Evolutionary conservation across 2,329 filamentous ascomycete genomes (phyloP).

Genomic region (Pestalotiopsis sp.): DNA sequence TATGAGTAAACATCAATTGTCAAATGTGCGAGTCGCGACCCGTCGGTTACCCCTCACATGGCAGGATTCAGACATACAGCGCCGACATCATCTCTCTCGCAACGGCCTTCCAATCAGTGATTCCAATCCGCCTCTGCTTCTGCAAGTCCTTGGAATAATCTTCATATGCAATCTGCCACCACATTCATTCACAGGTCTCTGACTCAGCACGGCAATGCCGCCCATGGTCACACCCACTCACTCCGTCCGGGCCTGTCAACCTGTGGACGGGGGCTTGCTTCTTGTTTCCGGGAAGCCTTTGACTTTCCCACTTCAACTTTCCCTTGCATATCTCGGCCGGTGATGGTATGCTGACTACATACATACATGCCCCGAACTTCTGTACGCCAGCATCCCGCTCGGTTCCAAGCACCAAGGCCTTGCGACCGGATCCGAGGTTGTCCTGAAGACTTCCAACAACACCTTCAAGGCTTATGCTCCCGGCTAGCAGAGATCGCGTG

Average conservation of each 20-base stretch:
- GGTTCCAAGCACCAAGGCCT: background rate
- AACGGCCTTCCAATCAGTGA: background rate
- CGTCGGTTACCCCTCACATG: slow-evolving; percentile 1
- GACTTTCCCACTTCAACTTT: background rate
- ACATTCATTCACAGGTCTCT: background rate
- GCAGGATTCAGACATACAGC: background rate
- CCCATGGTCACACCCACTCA: background rate
- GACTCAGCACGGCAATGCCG: slow-evolving; percentile 1
- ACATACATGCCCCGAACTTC: background rate
- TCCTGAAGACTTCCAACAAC: background rate
- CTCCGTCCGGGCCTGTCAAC: background rate
- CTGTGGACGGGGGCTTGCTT: background rate
- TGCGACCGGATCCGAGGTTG: background rate
- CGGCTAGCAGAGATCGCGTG: background rate
- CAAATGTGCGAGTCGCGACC: background rate
- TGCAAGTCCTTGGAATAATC: background rate
- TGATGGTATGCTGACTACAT: background rate
- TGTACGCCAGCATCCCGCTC: background rate
- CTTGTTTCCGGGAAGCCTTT: background rate
- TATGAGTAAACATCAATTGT: background rate
- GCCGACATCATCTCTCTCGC: background rate
- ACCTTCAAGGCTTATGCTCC: background rate
- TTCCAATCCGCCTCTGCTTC: background rate
- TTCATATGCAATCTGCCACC: background rate
- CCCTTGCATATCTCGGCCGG: slow-evolving; percentile 2